A percentile compares a stretch with the other conserved stretches of the same genome.
phyloP scores from a whole-genome alignment of 495 filamentous ascomycete species.

The Hypoxylon fragiforme region DNA sequence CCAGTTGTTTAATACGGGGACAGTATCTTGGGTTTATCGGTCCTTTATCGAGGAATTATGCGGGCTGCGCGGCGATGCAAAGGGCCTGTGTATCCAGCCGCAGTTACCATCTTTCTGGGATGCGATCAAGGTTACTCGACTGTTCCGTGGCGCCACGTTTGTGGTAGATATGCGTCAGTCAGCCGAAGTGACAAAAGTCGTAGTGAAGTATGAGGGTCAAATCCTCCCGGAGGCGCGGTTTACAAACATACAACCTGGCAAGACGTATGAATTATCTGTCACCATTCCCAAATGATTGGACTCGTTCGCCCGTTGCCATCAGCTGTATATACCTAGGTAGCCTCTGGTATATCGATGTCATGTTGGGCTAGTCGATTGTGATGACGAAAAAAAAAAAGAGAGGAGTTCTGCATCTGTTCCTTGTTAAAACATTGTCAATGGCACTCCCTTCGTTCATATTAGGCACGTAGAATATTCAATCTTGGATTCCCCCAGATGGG shows the following conservation, averaged over 20 bases:
- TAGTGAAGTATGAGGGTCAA: conserved; percentile 39
- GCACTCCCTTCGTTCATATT: not conserved
- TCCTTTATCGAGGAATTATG: conserved; percentile 58
- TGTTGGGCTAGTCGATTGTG: not conserved
- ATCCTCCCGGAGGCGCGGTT: conserved; percentile 44
- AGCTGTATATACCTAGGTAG: not conserved
- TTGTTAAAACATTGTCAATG: too few species aligned
- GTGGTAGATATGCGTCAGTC: conserved; percentile 47
- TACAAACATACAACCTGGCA: conserved; percentile 43
- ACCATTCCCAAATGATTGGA: conserved; percentile 36
- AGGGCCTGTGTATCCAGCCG: conserved; percentile 51
- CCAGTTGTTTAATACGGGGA: conserved; percentile 62
- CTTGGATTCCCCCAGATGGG: not conserved
- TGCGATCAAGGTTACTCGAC: conserved; percentile 50
- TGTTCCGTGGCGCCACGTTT: conserved; percentile 57
- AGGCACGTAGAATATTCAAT: conserved; percentile 10
- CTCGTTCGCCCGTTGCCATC: not conserved
- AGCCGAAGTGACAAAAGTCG: conserved; percentile 47
- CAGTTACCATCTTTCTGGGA: conserved; percentile 55
- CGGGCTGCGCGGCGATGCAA: conserved; percentile 51
- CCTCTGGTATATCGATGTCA: not conserved
- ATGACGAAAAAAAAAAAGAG: conserved; percentile 2
- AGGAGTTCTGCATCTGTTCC: not conserved
- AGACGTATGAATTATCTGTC: conserved; percentile 48
- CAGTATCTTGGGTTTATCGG: conserved; percentile 58